These are phyloP conservation scores for Penicillium sp. DNA, from an alignment of 2,329 filamentous ascomycete genomes.

Conservation along the genomic window DNA sequence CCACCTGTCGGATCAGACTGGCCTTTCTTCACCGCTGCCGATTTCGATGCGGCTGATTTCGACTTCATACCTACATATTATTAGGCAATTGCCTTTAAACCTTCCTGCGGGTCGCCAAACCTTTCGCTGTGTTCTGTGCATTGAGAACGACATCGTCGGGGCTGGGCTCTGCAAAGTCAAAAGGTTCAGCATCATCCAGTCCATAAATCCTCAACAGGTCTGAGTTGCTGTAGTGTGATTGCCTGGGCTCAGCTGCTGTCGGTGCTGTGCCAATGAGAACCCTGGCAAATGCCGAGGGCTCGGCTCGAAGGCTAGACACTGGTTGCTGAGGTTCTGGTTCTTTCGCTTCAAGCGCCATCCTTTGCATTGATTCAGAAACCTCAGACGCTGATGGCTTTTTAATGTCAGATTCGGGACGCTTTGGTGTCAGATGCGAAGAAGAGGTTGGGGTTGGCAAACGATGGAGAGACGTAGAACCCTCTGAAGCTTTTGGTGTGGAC, in stretches of 20 bases:
- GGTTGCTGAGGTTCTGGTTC: constrained; percentile 16
- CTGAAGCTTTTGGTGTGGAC: constrained; percentile 23
- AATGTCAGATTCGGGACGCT: constrained; percentile 22
- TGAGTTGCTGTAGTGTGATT: constrained; percentile 31
- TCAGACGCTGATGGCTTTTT: constrained; percentile 6
- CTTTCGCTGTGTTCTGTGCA: constrained; percentile 74
- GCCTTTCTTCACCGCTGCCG: constrained; percentile 42
- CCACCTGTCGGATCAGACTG: constrained; percentile 48
- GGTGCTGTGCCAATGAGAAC: constrained; percentile 39
- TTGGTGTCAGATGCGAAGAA: constrained; percentile 15
- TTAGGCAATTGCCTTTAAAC: constrained; percentile 38
- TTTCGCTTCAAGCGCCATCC: constrained; percentile 4
- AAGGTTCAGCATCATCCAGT: constrained; percentile 43
- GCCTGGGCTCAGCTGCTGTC: constrained; percentile 34
- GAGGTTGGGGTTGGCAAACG: constrained; percentile 20
- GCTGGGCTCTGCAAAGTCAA: constrained; percentile 77
- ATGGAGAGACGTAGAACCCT: constrained; percentile 23
- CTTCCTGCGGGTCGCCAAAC: constrained; percentile 57
- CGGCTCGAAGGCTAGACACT: constrained; percentile 39
- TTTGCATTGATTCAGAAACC: constrained; percentile 1
- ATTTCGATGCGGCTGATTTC: constrained; percentile 42
- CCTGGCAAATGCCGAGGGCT: constrained; percentile 52
- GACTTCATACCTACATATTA: constrained; percentile 46
- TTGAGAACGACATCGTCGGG: constrained; percentile 85
- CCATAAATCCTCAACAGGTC: constrained; percentile 41